Conservation (phyloP, 1,284 basidiomycete genomes). For the Coniophora puteana region DNA sequence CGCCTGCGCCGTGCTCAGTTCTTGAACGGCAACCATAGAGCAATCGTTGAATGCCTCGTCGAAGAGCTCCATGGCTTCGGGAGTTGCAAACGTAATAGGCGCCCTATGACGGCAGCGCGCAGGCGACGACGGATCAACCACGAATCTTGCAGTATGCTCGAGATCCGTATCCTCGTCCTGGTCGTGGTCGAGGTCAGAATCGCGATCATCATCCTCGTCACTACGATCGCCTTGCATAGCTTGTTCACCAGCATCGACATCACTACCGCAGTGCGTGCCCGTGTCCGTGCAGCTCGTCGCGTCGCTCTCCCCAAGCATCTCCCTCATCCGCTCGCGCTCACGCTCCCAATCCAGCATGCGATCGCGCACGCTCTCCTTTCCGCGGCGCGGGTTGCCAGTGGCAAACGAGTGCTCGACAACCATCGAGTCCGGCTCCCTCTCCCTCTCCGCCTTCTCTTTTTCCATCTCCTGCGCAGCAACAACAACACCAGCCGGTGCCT, state of each 20-base stretch:
- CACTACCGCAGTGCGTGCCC: constrained; percentile 15
- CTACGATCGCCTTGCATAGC: too few relatives aligned
- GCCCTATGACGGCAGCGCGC: too few relatives aligned
- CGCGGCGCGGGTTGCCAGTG: too few relatives aligned
- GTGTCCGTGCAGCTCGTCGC: constrained; percentile 4
- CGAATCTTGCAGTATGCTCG: too few relatives aligned
- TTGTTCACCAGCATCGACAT: constrained; percentile 16
- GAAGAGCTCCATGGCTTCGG: too few relatives aligned
- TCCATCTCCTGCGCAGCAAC: constrained; percentile 26
- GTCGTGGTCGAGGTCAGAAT: too few relatives aligned
- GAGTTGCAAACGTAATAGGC: too few relatives aligned
- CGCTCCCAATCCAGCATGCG: constrained; percentile 35
- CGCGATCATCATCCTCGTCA: constrained; percentile 25
- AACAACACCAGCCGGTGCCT: constrained; percentile 20
- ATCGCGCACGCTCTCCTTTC: constrained; percentile 32
- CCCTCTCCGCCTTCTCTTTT: constrained; percentile 15
- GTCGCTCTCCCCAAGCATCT: constrained; percentile 23
- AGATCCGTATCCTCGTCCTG: too few relatives aligned
- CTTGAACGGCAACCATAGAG: too few relatives aligned
- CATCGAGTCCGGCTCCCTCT: neutral
- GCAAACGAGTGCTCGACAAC: neutral
- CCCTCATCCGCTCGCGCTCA: constrained; percentile 28
- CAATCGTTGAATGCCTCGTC: too few relatives aligned
- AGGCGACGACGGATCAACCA: too few relatives aligned
- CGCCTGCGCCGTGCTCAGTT: too few relatives aligned